Conservation (phyloP, 306 rosid genomes). For the Prunus mongolica region DNA sequence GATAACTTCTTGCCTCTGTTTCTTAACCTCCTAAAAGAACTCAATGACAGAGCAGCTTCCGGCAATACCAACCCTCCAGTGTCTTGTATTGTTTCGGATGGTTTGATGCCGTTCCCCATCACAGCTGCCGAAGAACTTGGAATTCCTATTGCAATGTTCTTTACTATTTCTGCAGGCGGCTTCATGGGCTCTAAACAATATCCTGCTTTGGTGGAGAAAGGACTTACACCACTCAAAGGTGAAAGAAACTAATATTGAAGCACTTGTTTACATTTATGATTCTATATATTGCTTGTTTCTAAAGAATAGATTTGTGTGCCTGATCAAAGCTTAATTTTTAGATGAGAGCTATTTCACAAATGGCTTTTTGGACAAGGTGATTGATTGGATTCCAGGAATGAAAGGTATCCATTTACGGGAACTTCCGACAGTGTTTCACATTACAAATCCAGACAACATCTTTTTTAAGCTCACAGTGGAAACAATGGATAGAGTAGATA, state of each 20-base stretch:
- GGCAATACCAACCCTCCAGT: neutral
- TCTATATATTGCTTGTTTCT: neutral
- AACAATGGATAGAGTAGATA: neutral
- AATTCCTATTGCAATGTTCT: neutral
- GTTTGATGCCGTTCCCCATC: slow-evolving; percentile 6
- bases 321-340: neutral
- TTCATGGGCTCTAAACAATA: neutral
- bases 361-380: neutral
- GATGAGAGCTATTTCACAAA: slow-evolving; percentile 7
- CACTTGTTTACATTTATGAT: too few species aligned
- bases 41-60: neutral
- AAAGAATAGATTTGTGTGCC: neutral
- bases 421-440: neutral
- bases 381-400: slow-evolving; percentile 5
- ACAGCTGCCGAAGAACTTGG: slow-evolving; percentile 2
- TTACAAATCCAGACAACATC: neutral
- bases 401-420: neutral
- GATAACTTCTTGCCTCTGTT: neutral
- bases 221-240: slow-evolving; percentile 4
- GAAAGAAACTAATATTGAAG: neutral
- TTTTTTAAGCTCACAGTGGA: neutral
- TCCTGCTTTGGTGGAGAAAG: slow-evolving; percentile 1
- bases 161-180: neutral
- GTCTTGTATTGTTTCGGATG: neutral
- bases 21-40: neutral